phyloP scores from a whole-genome alignment of 352 stramenopile species.

The Phytopythium sindhum region DNA sequence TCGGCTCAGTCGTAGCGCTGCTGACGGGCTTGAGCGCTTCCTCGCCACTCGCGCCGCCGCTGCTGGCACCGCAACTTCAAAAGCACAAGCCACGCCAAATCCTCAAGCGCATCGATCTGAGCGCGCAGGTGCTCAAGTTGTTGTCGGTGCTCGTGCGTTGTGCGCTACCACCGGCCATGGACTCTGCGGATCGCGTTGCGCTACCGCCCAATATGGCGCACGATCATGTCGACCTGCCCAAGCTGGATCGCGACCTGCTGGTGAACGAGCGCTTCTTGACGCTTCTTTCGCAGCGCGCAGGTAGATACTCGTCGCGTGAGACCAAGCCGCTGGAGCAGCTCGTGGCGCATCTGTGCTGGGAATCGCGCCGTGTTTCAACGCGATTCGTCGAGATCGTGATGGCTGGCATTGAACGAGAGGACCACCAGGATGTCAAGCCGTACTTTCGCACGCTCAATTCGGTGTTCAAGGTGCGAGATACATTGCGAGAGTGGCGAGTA shows the following conservation, averaged over 20 bases:
- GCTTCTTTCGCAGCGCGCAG: conserved; percentile 68
- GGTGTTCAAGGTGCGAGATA: conserved; percentile 77
- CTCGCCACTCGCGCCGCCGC: conserved; percentile 39
- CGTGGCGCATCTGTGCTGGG: conserved; percentile 75
- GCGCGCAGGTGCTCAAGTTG: conserved; percentile 61
- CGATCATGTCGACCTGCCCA: conserved; percentile 63
- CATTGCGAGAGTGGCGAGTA: conserved; percentile 53
- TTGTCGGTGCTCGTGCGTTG: conserved; percentile 71
- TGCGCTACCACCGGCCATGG: conserved; percentile 67
- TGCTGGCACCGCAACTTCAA: conserved; percentile 66
- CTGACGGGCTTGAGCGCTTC: conserved; percentile 43
- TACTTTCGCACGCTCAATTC: conserved; percentile 86
- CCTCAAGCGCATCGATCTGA: conserved; percentile 79
- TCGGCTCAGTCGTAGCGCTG: conserved; percentile 67
- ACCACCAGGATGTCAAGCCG: conserved; percentile 86
- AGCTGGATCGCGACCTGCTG: conserved; percentile 56
- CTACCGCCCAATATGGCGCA: conserved; percentile 65
- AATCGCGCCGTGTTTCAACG: conserved; percentile 55
- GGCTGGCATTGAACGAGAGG: conserved; percentile 70
- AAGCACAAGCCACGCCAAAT: conserved; percentile 67
- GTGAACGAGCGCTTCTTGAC: conserved; percentile 76
- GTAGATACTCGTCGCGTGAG: conserved; percentile 65
- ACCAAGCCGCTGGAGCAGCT: conserved; percentile 80
- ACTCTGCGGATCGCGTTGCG: conserved; percentile 35
- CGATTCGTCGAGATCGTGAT: conserved; percentile 66